Conservation (phyloP, 495 filamentous ascomycete genomes). For the Daldinia loculata region DNA sequence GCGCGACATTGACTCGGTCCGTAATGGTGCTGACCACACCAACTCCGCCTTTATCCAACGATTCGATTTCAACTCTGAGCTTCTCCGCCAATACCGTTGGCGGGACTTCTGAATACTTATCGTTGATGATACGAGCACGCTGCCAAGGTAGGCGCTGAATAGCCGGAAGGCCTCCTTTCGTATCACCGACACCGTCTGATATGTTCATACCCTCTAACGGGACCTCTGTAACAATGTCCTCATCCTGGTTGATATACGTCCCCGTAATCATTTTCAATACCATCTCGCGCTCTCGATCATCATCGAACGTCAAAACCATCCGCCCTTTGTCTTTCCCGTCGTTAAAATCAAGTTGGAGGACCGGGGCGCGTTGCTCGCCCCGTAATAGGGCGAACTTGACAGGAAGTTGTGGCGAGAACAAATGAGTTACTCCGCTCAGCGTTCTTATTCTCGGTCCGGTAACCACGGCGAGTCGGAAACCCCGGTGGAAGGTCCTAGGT, state of each 20-base stretch:
- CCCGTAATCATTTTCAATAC: slow-evolving; percentile 76
- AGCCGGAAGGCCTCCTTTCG: slow-evolving; percentile 52
- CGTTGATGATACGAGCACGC: slow-evolving; percentile 63
- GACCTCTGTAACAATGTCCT: slow-evolving; percentile 69
- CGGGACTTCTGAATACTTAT: slow-evolving; percentile 55
- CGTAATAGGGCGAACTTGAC: slow-evolving; percentile 77
- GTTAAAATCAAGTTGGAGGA: slow-evolving; percentile 73
- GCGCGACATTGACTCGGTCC: slow-evolving; percentile 78
- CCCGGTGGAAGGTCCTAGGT: slow-evolving; percentile 71
- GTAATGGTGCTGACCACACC: slow-evolving; percentile 63
- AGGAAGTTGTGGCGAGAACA: slow-evolving; percentile 65
- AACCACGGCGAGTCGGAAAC: slow-evolving; percentile 76
- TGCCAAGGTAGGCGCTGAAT: slow-evolving; percentile 59
- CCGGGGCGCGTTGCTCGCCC: slow-evolving; percentile 70
- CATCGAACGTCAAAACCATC: slow-evolving; percentile 77
- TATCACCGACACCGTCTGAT: slow-evolving; percentile 62
- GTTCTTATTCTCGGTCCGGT: slow-evolving; percentile 80
- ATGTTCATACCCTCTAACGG: slow-evolving; percentile 69
- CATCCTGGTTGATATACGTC: slow-evolving; percentile 65
- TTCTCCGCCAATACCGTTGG: slow-evolving; percentile 73
- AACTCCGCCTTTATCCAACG: slow-evolving; percentile 63
- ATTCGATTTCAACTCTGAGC: slow-evolving; percentile 71
- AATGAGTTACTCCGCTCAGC: slow-evolving; percentile 74
- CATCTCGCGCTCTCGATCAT: slow-evolving; percentile 68
- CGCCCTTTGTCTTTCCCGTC: slow-evolving; percentile 70